Percentiles rank a stretch among this genome's conserved stretches.
Evolutionary conservation across 2,329 filamentous ascomycete species (phyloP).

Genomic region (Ceratocystis alfenasii): DNA sequence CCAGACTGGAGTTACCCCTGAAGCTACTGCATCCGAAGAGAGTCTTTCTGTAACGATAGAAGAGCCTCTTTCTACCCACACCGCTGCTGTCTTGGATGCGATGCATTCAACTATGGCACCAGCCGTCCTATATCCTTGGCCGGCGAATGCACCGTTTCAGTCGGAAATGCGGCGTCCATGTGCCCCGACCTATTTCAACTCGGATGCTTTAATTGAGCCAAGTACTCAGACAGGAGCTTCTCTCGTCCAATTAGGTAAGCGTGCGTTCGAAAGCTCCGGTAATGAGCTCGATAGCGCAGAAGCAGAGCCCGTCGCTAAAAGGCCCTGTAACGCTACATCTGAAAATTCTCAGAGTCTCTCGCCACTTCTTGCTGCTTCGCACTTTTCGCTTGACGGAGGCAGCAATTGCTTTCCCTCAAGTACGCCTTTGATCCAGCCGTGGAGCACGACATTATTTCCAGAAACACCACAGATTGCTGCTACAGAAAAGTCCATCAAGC

Average conservation of each 20-base stretch:
- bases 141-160: background rate
- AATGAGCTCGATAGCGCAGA: background rate
- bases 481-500: no score
- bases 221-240: no score
- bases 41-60: slow-evolving; percentile 13
- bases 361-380: background rate
- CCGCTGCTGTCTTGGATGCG: slow-evolving; percentile 18
- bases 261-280: background rate
- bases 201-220: no score
- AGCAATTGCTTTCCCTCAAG: background rate
- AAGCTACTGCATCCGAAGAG: slow-evolving; percentile 1
- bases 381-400: background rate
- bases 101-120: slow-evolving; percentile 14
- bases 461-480: background rate
- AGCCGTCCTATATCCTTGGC: background rate
- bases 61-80: slow-evolving; percentile 17
- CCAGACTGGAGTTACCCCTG: background rate
- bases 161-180: background rate
- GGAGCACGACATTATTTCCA: background rate
- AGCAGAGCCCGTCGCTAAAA: background rate
- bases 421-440: background rate
- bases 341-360: background rate
- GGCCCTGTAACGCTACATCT: background rate
- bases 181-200: no score
- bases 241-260: background rate